phyloP scores from a whole-genome alignment of 2,329 filamentous ascomycete genomes.

The Phialophora chinensis region DNA sequence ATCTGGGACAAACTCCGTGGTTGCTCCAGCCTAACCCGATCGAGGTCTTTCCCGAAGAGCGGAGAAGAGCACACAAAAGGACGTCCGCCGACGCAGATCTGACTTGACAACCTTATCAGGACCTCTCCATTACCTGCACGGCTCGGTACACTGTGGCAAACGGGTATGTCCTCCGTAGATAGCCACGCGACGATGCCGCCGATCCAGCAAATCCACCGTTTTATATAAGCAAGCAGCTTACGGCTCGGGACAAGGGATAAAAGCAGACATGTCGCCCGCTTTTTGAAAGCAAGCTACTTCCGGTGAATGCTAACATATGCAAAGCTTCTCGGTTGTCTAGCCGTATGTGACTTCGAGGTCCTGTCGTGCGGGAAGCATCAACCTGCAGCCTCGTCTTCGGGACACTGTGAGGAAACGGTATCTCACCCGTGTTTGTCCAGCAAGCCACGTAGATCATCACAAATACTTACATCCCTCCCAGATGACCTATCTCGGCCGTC shows the following conservation, averaged over 20 bases:
- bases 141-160: conserved; percentile 8
- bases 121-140: not conserved
- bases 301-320: not conserved
- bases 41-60: conserved; percentile 12
- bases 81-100: conserved; percentile 8
- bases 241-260: conserved; percentile 4
- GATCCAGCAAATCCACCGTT: not conserved
- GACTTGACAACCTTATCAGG: conserved; percentile 3
- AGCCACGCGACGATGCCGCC: not conserved
- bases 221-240: not conserved
- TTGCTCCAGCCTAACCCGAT: conserved; percentile 7
- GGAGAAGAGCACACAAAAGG: conserved; percentile 7
- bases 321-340: not conserved
- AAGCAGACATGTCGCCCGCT: not conserved
- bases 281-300: not conserved
- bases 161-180: conserved; percentile 3
- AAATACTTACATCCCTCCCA: too few relatives aligned
- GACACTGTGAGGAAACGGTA: not conserved
- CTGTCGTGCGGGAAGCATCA: not conserved
- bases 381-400: not conserved
- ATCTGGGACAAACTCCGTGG: not conserved
- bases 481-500: too few relatives aligned
- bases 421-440: not conserved
- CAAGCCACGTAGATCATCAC: not conserved
- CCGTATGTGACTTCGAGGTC: not conserved